These are phyloP conservation scores for Anthoceros angustus DNA, from an alignment of 225 moss, liverwort and hornwort genomes.

Conservation along the genomic window DNA sequence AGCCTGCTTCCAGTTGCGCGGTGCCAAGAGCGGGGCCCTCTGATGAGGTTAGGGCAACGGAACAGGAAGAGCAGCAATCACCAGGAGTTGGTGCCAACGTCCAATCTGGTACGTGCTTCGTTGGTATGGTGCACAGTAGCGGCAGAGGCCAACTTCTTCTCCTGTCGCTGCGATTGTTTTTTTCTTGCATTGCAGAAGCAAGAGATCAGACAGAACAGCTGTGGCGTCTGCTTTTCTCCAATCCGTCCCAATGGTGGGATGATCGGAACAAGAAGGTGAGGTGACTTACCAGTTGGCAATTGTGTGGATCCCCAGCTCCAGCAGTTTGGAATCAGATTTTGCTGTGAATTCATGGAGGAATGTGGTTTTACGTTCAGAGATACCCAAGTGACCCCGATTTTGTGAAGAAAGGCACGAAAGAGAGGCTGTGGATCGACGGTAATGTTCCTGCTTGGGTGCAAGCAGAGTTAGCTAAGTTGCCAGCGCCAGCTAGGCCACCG, in stretches of 20 bases:
- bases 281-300: not conserved
- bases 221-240: not conserved
- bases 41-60: too few species aligned
- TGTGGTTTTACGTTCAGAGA: not conserved
- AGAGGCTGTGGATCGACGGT: not conserved
- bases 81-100: too few species aligned
- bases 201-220: not conserved
- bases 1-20: too few species aligned
- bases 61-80: too few species aligned
- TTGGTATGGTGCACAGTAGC: too few species aligned
- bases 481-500: not conserved
- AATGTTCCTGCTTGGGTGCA: not conserved
- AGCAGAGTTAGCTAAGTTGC: not conserved
- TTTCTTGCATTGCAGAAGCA: not conserved
- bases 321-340: not conserved
- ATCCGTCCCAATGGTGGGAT: not conserved
- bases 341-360: not conserved
- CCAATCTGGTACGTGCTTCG: too few species aligned
- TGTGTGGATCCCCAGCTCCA: not conserved
- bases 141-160: too few species aligned
- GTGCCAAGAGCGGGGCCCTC: too few species aligned
- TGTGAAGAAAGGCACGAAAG: not conserved
- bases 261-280: not conserved
- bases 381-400: not conserved
- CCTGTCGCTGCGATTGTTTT: too few species aligned